Conservation (phyloP, 2,329 filamentous ascomycete species). For the Chrysoporthe cubensis region DNA sequence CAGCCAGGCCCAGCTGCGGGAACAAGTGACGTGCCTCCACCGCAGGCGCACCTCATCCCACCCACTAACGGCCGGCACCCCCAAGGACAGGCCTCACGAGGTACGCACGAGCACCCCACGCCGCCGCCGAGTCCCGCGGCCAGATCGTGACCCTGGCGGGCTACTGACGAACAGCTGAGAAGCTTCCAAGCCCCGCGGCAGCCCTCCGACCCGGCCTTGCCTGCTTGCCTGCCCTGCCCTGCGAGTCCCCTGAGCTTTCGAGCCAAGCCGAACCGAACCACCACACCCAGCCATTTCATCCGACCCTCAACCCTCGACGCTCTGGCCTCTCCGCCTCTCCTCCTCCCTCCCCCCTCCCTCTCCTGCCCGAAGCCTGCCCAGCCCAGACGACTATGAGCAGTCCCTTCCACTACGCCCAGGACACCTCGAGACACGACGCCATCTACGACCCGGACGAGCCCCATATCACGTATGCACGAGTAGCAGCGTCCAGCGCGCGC, state of each 20-base stretch:
- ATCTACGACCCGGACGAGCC: conserved; percentile 33
- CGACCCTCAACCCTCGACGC: neutral
- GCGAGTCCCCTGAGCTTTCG: too few relatives aligned
- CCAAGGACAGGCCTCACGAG: neutral
- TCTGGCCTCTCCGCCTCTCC: neutral
- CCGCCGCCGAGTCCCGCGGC: neutral
- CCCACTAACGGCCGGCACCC: neutral
- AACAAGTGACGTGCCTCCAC: conserved; percentile 17
- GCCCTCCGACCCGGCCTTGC: neutral
- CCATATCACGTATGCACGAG: conserved; percentile 48
- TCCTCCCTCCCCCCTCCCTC: conserved; percentile 4
- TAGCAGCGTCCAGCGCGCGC: conserved; percentile 43
- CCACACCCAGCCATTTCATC: conserved; percentile 1
- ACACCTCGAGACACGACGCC: conserved; percentile 15
- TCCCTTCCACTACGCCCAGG: conserved; percentile 22
- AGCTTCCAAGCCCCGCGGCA: neutral
- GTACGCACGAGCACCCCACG: neutral
- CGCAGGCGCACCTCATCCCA: conserved; percentile 4
- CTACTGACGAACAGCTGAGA: neutral
- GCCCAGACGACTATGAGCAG: conserved; percentile 22
- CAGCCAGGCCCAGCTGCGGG: neutral
- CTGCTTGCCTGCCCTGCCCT: neutral
- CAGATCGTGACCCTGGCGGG: neutral
- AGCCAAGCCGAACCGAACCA: neutral
- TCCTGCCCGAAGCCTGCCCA: neutral